Evolutionary conservation across 805 yeast species (phyloP).

Genomic region (Kregervanrija delftensis): DNA sequence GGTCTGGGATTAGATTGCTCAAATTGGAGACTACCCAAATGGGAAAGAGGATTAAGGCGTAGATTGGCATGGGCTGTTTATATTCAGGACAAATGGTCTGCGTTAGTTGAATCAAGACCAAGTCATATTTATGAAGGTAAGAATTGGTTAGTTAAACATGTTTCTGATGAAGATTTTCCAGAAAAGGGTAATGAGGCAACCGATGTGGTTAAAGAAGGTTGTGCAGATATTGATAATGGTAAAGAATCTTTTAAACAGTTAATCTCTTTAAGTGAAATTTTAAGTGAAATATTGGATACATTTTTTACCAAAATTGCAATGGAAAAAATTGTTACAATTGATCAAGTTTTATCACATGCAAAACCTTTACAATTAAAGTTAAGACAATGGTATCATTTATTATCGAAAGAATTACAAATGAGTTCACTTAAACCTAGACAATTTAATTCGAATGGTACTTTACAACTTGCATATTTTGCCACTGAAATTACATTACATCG

Average conservation of each 20-base stretch:
- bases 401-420: constrained; percentile 62
- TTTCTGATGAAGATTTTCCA: constrained; percentile 74
- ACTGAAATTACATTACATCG: constrained; percentile 85
- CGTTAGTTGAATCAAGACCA: constrained; percentile 76
- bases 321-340: constrained; percentile 48
- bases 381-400: constrained; percentile 70
- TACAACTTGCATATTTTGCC: constrained; percentile 82
- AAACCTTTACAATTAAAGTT: constrained; percentile 72
- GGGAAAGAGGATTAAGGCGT: constrained; percentile 88
- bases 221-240: constrained; percentile 67
- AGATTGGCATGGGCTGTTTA: constrained; percentile 95
- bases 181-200: constrained; percentile 32
- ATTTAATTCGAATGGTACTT: constrained; percentile 66
- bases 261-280: constrained; percentile 58
- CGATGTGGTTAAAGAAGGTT: constrained; percentile 37
- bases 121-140: constrained; percentile 65
- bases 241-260: constrained; percentile 60
- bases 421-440: constrained; percentile 50
- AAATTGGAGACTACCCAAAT: constrained; percentile 85
- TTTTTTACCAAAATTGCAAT: constrained; percentile 69
- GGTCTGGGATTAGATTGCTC: constrained; percentile 90
- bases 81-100: constrained; percentile 86
- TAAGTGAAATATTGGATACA: constrained; percentile 64
- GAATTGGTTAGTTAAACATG: constrained; percentile 73
- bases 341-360: constrained; percentile 64